Conservation (phyloP, 371 early-diverging fungal genomes). For the Edhazardia aedis region DNA sequence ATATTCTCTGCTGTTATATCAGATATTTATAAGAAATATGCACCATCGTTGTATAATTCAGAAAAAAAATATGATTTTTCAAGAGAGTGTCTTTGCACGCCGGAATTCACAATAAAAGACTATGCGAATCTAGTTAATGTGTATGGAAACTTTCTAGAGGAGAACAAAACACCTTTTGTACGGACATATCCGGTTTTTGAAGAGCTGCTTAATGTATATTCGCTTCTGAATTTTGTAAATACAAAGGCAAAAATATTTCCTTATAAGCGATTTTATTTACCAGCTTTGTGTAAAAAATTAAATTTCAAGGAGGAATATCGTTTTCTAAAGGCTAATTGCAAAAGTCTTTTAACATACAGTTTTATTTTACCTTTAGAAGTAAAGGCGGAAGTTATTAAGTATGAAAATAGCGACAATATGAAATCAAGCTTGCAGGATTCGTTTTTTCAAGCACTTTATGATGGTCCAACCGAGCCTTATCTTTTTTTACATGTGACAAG, state of each 20-base stretch:
- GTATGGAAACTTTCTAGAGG: constrained; percentile 17
- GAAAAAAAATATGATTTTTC: too few species aligned
- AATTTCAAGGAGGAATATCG: constrained; percentile 41
- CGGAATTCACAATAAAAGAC: constrained; percentile 22
- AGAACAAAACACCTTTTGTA: constrained; percentile 11
- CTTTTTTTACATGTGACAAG: constrained; percentile 32
- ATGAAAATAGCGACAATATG: constrained; percentile 40
- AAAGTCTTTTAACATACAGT: constrained; percentile 29
- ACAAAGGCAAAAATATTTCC: constrained; percentile 15
- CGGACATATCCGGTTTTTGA: constrained; percentile 22
- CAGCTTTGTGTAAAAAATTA: constrained; percentile 21
- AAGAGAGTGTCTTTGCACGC: constrained; percentile 16
- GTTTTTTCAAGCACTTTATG: constrained; percentile 46
- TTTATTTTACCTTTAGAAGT: constrained; percentile 40
- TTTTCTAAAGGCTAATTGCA: constrained; percentile 21
- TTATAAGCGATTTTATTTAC: constrained; percentile 34
- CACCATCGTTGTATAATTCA: too few species aligned
- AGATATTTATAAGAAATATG: too few species aligned
- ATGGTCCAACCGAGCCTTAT: constrained; percentile 43
- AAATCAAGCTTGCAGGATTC: constrained; percentile 41
- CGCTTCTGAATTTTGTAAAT: constrained; percentile 27
- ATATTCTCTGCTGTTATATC: too few species aligned
- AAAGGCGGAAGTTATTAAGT: constrained; percentile 43
- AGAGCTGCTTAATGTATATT: constrained; percentile 28
- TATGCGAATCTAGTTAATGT: constrained; percentile 20